Base-by-base conservation (phyloP, 495 filamentous ascomycete species). In the Corynascus novoguineensis region DNA sequence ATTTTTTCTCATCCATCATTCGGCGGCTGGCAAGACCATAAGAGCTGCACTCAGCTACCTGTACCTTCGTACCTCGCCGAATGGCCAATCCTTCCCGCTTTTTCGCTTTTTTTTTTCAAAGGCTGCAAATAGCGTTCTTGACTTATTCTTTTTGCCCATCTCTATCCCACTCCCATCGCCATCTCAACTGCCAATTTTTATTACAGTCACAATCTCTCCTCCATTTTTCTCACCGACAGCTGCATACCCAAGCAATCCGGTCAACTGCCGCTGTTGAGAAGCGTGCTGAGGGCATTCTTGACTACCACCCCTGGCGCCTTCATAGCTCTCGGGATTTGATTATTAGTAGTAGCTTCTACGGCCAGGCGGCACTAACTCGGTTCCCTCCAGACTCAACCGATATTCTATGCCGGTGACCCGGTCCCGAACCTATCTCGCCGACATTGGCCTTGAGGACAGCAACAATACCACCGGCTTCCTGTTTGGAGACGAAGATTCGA, bases 351-450 rank as follows among this genome's bases (percentile, higher is more conserved):
- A 44, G 27, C 25, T 50, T 22, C 22, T 55, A 38, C 35, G 3
- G 19, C 34, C 15, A 28, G 9, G 4, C 22, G 17, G 38, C 9
- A 19, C 50, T 12, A 57, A 56, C 62, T 50, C 69, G 53, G 29
- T 59, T 63, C 31, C 4, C 44, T 53, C 34, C 53, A 92, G 88
- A 53, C 77, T 85, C 50, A 90, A 95, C 66, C 85, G 91, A 41
- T 90, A 92, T 69, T 95, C 90, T 9, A 91, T 96, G 87, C 91
- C 91, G 8, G 84, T 88, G 27, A 86, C 84, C 47, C 83, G 81
- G 59, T 81, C 78, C 60, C 80, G 87, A 40, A 77, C 77, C 25
- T 83, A 85, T 41, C 64, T 78, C 58, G 69, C 73, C 60, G 78
- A 82, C 35, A 77, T 74, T 32, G 78, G 75, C 29, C 82, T 83